Base-by-base conservation (phyloP, 371 early-diverging fungal species). In the Smittium culicis region DNA sequence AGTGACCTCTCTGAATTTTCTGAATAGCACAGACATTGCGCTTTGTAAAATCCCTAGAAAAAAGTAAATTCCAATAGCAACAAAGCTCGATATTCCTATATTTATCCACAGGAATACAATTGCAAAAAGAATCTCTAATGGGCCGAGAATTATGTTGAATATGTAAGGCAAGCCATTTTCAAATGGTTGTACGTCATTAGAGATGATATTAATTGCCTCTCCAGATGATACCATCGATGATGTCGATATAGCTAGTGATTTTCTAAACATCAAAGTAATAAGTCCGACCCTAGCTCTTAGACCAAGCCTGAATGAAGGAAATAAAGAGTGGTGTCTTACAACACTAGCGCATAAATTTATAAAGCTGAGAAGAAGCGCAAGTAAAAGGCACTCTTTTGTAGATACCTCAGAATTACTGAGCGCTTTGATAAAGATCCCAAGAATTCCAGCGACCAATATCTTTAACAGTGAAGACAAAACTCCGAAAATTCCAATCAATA, bases 111-210 rank as follows among this genome's bases (percentile, higher is more conserved):
- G 20, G 8, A 45, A 45, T 14, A 45, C 45, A 8, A 45, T 14
- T 14, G 45, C 8, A 8, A 20, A 45, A 14, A 45, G 8, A 14
- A 45, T 45, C 45, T 45, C 14, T 45, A 45, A 8, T 14, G 45
- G 45, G 20, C 72, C 66, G 0, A 83, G 56, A 1, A 69, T 14
- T 24, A 28, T 24, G 17, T 35, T 54, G 55, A 32, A 68, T n/a
- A 35, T 57, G 28, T 69, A 32, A 20, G 73, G 78, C 14, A 54
- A 8, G n/a, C 72, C 71, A 29, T 74, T 76, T 57, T 82, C 82
- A 62, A 82, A 81, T 2, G 79, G 71, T 65, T 81, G 77, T 17
- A 82, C 74, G 59, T 82, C 82, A 68, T 78, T 80, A 27, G 79
- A 71, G 16, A 82, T 72, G 25, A 82, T 62, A 68, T 81, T 82